A percentile compares a stretch with the other conserved stretches of the same genome.
Conservation (phyloP, 1,139 yeast genomes). For the Debaryomycetaceae sp. region DNA sequence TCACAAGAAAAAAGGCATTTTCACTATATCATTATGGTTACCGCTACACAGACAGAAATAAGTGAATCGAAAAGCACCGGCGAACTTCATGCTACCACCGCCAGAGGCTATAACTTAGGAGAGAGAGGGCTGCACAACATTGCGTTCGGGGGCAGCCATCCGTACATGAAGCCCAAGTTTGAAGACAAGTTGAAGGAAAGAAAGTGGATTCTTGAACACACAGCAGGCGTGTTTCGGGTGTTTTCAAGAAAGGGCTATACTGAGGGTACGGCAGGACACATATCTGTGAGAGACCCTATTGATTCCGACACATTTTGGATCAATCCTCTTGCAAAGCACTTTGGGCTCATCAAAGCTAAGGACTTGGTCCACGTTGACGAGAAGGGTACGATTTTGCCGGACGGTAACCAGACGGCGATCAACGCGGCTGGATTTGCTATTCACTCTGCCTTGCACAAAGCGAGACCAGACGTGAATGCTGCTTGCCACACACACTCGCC, state of each 20-base stretch:
- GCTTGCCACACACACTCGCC: slow-evolving; percentile 80
- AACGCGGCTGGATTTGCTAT: slow-evolving; percentile 81
- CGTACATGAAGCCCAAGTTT: slow-evolving; percentile 51
- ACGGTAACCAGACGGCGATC: slow-evolving; percentile 63
- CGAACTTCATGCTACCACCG: slow-evolving; percentile 1
- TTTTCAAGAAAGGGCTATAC: slow-evolving; percentile 70
- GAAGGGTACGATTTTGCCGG: slow-evolving; percentile 61
- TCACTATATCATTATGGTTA: not conserved
- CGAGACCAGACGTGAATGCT: slow-evolving; percentile 76
- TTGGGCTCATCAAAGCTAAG: slow-evolving; percentile 61
- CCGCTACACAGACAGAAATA: not conserved
- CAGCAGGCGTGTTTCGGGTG: slow-evolving; percentile 80
- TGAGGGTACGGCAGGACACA: slow-evolving; percentile 83
- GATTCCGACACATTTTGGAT: slow-evolving; percentile 74
- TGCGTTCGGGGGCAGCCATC: slow-evolving; percentile 43
- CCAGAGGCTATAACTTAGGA: slow-evolving; percentile 29
- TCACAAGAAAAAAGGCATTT: no score
- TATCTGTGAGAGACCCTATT: slow-evolving; percentile 75
- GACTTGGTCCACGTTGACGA: slow-evolving; percentile 79
- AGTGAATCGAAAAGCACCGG: not conserved
- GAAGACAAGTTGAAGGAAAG: slow-evolving; percentile 49
- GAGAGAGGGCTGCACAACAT: slow-evolving; percentile 47
- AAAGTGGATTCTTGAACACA: slow-evolving; percentile 64
- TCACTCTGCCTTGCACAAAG: slow-evolving; percentile 72
- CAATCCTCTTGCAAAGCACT: slow-evolving; percentile 73